Evolutionary conservation across 2,329 filamentous ascomycete species (phyloP), one percentile per base, ranked within the genome.

Genomic region (Xylaria sp.): DNA sequence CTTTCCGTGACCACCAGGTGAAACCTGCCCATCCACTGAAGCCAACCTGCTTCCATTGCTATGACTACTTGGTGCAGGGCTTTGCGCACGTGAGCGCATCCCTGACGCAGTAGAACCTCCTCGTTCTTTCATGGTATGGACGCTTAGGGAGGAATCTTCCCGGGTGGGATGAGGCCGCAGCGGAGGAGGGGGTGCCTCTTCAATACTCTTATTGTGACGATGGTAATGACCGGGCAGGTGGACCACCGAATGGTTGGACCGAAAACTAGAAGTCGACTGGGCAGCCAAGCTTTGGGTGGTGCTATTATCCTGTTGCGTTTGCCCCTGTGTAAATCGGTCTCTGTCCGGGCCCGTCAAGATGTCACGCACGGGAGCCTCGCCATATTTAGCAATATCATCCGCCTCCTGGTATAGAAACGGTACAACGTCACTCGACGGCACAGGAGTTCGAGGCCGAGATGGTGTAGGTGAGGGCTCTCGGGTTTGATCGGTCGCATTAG

Each of bases 341-440:
- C 83, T 84, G 73, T 91, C 88, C 50, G 85, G 83, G 9, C 87
- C 86, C 47, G 83, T 84, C 63, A 90, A 83, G 61, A 83, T 85
- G 67, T 87, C 82, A 70, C 88, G 83, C 56, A 92, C 86, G 35
- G 89, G 90, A 50, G 89, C 89, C 74, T 92, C 89, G 61, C 89
- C 90, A 76, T 87, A 90, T 65, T 86, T 84, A 51, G 84, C 84
- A 69, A 92, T 90, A 71, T 92, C 89, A 78, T 90, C 84, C 66
- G 83, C 83, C 72, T 94, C 91, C 75, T 97, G 94, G 72, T 94
- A 97, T 63, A 96, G 82, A 82, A 96, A 99, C n/a, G 94, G 94
- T 46, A 96, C 94, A 59, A 99, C 92, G 75, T 97, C 93, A 70
- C 91, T 94, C 10, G 90, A 91, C 48, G 90, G 90, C 55, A 92